Percentiles rank a stretch among this genome's conserved stretches.
Conservation (phyloP, 208 protist species). For the Leptomonas pyrrhocoris region DNA sequence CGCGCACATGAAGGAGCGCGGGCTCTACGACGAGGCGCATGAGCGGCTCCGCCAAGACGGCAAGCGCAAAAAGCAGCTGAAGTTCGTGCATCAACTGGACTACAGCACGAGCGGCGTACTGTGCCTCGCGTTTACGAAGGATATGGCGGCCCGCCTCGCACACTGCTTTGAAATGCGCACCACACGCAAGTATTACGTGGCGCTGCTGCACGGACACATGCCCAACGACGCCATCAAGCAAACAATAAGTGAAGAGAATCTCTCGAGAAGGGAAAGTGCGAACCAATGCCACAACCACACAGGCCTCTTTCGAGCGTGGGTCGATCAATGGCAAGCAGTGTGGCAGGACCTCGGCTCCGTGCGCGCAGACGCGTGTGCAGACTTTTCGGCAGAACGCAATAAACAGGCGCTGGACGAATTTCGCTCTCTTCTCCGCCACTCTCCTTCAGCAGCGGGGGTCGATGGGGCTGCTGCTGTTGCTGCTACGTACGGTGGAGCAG, state of each 20-base stretch:
- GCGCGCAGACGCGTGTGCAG: neutral
- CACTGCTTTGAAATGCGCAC: slow-evolving; percentile 90
- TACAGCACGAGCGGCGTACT: slow-evolving; percentile 90
- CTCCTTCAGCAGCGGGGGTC: neutral
- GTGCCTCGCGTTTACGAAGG: slow-evolving; percentile 85
- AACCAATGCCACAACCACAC: too few relatives aligned
- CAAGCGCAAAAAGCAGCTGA: slow-evolving; percentile 63
- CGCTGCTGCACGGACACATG: slow-evolving; percentile 76
- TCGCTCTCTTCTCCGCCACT: neutral
- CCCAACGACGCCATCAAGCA: slow-evolving; percentile 6
- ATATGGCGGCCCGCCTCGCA: slow-evolving; percentile 70
- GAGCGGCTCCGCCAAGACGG: slow-evolving; percentile 30
- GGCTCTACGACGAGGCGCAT: slow-evolving; percentile 38
- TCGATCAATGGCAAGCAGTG: neutral
- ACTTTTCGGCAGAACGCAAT: neutral
- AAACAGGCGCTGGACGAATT: neutral
- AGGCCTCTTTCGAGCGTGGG: slow-evolving; percentile 9
- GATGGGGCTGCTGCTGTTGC: neutral
- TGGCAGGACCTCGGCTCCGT: slow-evolving; percentile 15
- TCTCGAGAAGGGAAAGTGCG: too few relatives aligned
- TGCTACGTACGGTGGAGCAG: neutral
- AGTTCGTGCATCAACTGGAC: slow-evolving; percentile 94
- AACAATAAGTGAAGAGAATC: too few relatives aligned
- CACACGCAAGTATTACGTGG: slow-evolving; percentile 81
- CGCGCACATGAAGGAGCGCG: slow-evolving; percentile 37